Evolutionary conservation across 176 grass and related monocot species (phyloP).

Genomic region (Cocos nucifera): DNA sequence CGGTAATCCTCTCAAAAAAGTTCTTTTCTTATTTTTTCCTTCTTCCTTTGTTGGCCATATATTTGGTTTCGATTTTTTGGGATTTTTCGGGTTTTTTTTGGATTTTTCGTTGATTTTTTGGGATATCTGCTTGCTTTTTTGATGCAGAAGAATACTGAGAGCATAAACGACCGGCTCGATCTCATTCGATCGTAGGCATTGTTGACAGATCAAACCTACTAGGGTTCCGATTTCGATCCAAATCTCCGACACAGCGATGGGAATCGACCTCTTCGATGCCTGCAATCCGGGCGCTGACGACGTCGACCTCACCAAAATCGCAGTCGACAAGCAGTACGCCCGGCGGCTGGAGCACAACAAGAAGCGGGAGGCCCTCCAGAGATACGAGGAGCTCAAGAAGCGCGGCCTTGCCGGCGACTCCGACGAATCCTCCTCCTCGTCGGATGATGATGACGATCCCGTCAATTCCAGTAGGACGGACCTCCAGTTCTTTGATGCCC

Average conservation of each 20-base stretch:
- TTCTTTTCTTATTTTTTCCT: neutral
- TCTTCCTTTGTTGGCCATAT: neutral
- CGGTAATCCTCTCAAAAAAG: constrained; percentile 32
- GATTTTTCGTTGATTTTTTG: neutral
- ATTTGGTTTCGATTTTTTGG: neutral
- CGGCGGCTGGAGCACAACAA: constrained; percentile 83
- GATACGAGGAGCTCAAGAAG: constrained; percentile 55
- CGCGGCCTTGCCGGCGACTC: constrained; percentile 19
- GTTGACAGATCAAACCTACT: too few species aligned
- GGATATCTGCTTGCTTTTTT: constrained; percentile 18
- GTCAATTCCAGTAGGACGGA: constrained; percentile 31
- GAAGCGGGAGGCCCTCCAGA: constrained; percentile 51
- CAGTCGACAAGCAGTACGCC: constrained; percentile 61
- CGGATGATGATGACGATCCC: constrained; percentile 13
- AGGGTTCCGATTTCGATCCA: too few species aligned
- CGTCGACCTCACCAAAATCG: constrained; percentile 40
- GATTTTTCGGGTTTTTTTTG: neutral
- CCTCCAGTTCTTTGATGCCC: constrained; percentile 46
- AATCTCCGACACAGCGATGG: constrained; percentile 3
- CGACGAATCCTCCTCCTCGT: constrained; percentile 19
- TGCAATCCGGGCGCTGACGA: constrained; percentile 31
- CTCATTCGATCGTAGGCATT: constrained; percentile 25
- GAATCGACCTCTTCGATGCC: constrained; percentile 30
- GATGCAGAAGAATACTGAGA: constrained; percentile 93
- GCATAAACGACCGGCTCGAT: constrained; percentile 89